phyloP scores from a whole-genome alignment of 2,329 filamentous ascomycete species.

The Aureobasidium mangrovei region DNA sequence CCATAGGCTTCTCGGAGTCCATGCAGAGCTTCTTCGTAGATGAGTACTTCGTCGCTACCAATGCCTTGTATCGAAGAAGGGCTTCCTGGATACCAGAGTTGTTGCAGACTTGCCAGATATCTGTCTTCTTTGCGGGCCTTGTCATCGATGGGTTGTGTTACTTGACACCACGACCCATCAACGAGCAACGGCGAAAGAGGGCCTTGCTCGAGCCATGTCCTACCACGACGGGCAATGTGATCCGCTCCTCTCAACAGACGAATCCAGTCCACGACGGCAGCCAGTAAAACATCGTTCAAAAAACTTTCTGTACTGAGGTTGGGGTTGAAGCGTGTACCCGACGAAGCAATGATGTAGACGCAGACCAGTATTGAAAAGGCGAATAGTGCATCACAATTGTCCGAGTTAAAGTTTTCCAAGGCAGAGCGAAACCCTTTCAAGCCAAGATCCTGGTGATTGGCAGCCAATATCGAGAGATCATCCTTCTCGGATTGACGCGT shows the following conservation, averaged over 20 bases:
- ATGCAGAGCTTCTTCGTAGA: slow-evolving; percentile 10
- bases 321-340: slow-evolving; percentile 6
- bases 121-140: slow-evolving; percentile 1
- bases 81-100: slow-evolving; percentile 4
- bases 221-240: slow-evolving; percentile 8
- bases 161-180: not conserved
- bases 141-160: not conserved
- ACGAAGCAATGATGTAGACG: slow-evolving; percentile 10
- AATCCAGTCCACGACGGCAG: slow-evolving; percentile 12
- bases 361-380: slow-evolving; percentile 5
- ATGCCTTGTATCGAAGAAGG: not conserved
- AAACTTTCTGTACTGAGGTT: not conserved
- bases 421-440: slow-evolving; percentile 1
- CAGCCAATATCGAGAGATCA: slow-evolving; percentile 10
- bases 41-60: not conserved
- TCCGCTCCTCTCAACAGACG: slow-evolving; percentile 6
- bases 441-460: slow-evolving; percentile 10
- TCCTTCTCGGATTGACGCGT: slow-evolving; percentile 14
- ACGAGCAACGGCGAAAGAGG: not conserved
- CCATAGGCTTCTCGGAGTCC: slow-evolving; percentile 8
- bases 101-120: slow-evolving; percentile 3
- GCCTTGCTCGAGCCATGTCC: slow-evolving; percentile 4
- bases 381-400: slow-evolving; percentile 10
- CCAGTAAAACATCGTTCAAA: slow-evolving; percentile 4
- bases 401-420: slow-evolving; percentile 6